phyloP scores from a whole-genome alignment of 2,329 filamentous ascomycete genomes.

The Colletotrichum sp. region DNA sequence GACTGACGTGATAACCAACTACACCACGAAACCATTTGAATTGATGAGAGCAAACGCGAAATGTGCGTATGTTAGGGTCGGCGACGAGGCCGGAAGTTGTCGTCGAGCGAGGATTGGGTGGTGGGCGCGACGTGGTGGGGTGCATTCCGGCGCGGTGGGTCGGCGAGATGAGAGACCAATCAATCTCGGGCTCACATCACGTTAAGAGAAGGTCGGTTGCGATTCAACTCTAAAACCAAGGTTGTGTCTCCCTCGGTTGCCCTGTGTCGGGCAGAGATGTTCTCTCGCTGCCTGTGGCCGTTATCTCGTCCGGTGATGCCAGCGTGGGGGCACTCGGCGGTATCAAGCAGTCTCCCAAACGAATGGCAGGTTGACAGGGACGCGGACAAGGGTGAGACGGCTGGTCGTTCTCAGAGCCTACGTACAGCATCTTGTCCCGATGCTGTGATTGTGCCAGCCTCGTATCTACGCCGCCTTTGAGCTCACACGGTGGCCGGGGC shows the following conservation, averaged over 20 bases:
- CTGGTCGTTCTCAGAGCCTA: background rate
- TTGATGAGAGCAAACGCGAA: rapidly evolving
- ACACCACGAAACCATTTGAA: constrained; percentile 28
- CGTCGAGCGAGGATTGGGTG: background rate
- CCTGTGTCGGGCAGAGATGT: background rate
- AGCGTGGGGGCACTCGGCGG: background rate
- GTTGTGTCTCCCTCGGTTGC: background rate
- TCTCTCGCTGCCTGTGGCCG: background rate
- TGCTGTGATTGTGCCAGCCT: background rate
- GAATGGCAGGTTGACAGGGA: background rate
- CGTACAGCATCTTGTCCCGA: background rate
- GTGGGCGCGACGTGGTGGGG: background rate
- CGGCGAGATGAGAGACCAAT: background rate
- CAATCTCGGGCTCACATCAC: background rate
- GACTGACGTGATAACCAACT: constrained; percentile 56
- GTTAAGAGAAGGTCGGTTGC: background rate
- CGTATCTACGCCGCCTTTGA: background rate
- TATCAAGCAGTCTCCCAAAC: background rate
- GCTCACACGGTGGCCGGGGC: background rate
- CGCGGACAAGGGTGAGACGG: background rate
- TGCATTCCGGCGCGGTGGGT: constrained; percentile 5
- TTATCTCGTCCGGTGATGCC: background rate
- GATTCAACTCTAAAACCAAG: background rate
- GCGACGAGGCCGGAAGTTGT: background rate
- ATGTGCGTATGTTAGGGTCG: background rate